Conservation (phyloP, 2,329 filamentous ascomycete species). For the Alternaria sp. region DNA sequence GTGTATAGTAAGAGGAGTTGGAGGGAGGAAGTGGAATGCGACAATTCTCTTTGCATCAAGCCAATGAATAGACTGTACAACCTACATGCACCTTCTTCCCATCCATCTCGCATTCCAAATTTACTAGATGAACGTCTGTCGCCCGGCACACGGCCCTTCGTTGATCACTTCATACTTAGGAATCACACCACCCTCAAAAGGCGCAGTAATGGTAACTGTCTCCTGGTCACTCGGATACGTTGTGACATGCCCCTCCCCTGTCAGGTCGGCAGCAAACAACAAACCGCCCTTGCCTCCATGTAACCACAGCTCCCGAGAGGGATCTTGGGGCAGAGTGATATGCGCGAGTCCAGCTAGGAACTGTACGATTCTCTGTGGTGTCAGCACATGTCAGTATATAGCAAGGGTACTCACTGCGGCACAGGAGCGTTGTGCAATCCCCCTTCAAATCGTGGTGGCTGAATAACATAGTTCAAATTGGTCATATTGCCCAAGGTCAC, state of each 20-base stretch:
- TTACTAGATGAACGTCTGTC: slow-evolving; percentile 20
- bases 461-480: slow-evolving; percentile 40
- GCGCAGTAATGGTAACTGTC: slow-evolving; percentile 41
- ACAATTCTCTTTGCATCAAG: slow-evolving; percentile 25
- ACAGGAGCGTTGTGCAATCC: slow-evolving; percentile 47
- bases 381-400: not conserved
- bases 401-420: slow-evolving; percentile 30
- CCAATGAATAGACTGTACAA: slow-evolving; percentile 38
- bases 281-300: slow-evolving; percentile 45
- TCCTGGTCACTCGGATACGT: slow-evolving; percentile 44
- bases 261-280: slow-evolving; percentile 45
- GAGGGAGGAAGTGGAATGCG: slow-evolving; percentile 17
- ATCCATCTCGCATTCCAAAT: not conserved
- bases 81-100: slow-evolving; percentile 15
- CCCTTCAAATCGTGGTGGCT: slow-evolving; percentile 47
- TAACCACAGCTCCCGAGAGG: slow-evolving; percentile 39
- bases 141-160: slow-evolving; percentile 23
- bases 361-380: slow-evolving; percentile 31
- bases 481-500: slow-evolving; percentile 35
- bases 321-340: slow-evolving; percentile 41
- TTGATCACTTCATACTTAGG: slow-evolving; percentile 32
- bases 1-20: slow-evolving; percentile 16
- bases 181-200: slow-evolving; percentile 37
- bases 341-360: slow-evolving; percentile 48
- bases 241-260: slow-evolving; percentile 44